Evolutionary conservation across 306 rosid species (phyloP).

Genomic region (Cucumis melo): DNA sequence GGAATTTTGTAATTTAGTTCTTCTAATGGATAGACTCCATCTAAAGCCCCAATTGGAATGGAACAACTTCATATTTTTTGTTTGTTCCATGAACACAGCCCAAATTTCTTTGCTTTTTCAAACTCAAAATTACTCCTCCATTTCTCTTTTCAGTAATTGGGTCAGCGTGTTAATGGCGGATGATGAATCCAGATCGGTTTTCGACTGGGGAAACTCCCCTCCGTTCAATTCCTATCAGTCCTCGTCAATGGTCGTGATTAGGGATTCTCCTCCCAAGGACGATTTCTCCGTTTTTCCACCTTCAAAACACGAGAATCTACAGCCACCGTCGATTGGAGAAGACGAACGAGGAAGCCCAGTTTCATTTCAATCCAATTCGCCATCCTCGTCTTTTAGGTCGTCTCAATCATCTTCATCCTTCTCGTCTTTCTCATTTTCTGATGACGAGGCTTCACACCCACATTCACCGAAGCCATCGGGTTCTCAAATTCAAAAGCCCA

Average conservation of each 20-base stretch:
- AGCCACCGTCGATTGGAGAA: background rate
- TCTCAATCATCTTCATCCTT: slow-evolving; percentile 9
- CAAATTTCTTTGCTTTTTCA: background rate
- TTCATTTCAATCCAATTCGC: slow-evolving; percentile 4
- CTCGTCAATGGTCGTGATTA: slow-evolving; percentile 21
- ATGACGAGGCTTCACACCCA: slow-evolving; percentile 22
- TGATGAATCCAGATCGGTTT: background rate
- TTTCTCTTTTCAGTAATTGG: background rate
- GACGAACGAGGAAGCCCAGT: background rate
- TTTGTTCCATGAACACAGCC: background rate
- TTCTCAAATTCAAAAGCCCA: slow-evolving; percentile 11
- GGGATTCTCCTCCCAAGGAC: slow-evolving; percentile 9
- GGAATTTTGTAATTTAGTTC: background rate
- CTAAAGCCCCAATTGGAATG: background rate
- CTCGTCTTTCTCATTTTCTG: slow-evolving; percentile 29
- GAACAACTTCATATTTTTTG: background rate
- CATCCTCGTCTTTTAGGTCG: background rate
- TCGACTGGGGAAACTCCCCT: background rate
- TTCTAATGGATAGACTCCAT: background rate
- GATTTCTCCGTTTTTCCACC: slow-evolving; percentile 38
- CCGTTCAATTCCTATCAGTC: too few species aligned
- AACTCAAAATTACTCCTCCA: background rate
- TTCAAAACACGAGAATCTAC: slow-evolving; percentile 33
- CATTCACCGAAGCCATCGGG: slow-evolving; percentile 13
- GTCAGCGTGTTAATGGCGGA: background rate